phyloP scores from a whole-genome alignment of 495 filamentous ascomycete species.

The Trichoderma reesei region DNA sequence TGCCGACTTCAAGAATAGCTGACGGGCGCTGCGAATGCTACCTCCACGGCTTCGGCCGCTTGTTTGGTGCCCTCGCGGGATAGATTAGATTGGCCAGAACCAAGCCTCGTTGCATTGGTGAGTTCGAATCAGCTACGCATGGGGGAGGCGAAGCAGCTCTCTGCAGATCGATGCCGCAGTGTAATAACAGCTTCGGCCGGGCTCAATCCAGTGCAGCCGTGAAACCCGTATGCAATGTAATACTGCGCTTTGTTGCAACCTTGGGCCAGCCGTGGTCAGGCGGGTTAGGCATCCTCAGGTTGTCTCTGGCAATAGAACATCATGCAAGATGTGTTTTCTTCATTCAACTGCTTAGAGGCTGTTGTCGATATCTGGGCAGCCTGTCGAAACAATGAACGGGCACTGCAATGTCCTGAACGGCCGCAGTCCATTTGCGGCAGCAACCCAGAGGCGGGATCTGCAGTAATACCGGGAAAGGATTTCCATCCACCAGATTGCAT shows the following conservation, averaged over 20 bases:
- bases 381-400: too few species aligned
- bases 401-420: too few species aligned
- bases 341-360: too few species aligned
- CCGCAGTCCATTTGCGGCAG: too few species aligned
- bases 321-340: too few species aligned
- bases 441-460: neutral
- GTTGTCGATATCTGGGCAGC: too few species aligned
- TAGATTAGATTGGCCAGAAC: neutral
- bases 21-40: neutral
- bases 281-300: too few species aligned
- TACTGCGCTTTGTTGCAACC: neutral
- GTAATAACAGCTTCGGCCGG: neutral
- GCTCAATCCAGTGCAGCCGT: neutral
- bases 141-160: slow-evolving; percentile 4
- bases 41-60: neutral
- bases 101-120: neutral
- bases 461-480: neutral
- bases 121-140: neutral
- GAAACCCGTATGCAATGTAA: neutral
- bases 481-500: neutral
- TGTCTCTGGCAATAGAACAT: too few species aligned
- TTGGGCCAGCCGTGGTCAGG: neutral
- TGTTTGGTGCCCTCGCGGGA: neutral
- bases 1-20: neutral
- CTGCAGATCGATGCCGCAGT: slow-evolving; percentile 5